Evolutionary conservation across 177 flowering plant genomes (phyloP).

Genomic region (Vitis hybrid): DNA sequence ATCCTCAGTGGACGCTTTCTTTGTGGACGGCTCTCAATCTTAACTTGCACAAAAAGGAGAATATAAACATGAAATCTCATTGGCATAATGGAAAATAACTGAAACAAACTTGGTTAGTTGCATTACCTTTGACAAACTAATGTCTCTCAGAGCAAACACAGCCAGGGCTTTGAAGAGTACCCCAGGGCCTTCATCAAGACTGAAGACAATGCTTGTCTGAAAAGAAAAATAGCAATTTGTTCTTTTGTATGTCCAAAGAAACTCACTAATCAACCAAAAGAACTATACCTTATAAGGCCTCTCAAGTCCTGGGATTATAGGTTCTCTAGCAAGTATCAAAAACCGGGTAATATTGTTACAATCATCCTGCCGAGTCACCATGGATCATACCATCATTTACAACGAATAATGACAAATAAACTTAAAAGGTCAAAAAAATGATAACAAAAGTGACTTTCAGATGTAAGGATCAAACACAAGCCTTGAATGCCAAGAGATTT

Average conservation of each 20-base stretch:
- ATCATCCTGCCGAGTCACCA: slow-evolving; percentile 47
- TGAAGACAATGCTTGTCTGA: slow-evolving; percentile 82
- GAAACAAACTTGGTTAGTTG: not conserved
- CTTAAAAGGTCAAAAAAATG: not conserved
- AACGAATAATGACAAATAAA: not conserved
- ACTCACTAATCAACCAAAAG: not conserved
- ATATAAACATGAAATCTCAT: not conserved
- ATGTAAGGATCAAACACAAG: no score
- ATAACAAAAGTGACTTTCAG: not conserved
- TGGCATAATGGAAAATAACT: not conserved
- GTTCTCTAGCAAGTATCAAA: slow-evolving; percentile 76
- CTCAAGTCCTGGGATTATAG: slow-evolving; percentile 62
- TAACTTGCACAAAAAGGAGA: slow-evolving; percentile 15
- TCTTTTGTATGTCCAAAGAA: not conserved
- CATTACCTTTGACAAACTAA: slow-evolving; percentile 71
- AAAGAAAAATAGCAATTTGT: slow-evolving; percentile 4
- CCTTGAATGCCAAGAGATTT: no score
- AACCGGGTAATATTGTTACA: slow-evolving; percentile 68
- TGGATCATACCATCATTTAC: slow-evolving; percentile 5
- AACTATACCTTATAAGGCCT: slow-evolving; percentile 59
- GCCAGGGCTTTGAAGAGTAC: slow-evolving; percentile 79
- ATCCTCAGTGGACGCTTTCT: slow-evolving; percentile 75
- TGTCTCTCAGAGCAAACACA: slow-evolving; percentile 71
- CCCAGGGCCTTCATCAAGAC: slow-evolving; percentile 86
- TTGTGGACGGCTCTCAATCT: slow-evolving; percentile 98